These are phyloP conservation scores for Psophocarpus tetragonolobus DNA, from an alignment of 306 rosid species.

Conservation along the genomic window DNA sequence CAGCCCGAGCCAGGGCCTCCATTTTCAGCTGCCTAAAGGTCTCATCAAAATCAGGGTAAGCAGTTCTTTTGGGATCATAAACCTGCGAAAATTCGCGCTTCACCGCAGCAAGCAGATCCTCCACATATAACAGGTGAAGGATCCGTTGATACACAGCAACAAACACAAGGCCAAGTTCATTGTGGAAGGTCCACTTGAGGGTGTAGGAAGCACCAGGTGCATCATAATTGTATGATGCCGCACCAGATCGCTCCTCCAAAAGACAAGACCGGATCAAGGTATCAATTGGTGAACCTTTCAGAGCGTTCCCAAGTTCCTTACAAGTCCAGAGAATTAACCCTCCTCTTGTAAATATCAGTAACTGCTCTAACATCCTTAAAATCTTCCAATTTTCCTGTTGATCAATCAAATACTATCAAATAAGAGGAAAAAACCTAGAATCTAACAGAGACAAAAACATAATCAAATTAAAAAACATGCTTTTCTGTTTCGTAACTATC, in stretches of 20 bases:
- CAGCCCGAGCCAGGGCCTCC: slow-evolving; percentile 81
- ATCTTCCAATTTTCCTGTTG: slow-evolving; percentile 38
- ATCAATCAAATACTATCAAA: not conserved
- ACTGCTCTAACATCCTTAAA: slow-evolving; percentile 76
- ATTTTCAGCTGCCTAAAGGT: slow-evolving; percentile 66
- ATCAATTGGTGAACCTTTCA: slow-evolving; percentile 85
- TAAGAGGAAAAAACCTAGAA: no score
- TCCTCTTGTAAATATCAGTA: slow-evolving; percentile 85
- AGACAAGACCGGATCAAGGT: slow-evolving; percentile 86
- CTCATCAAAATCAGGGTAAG: slow-evolving; percentile 70
- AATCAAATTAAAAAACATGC: no score
- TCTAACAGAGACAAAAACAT: no score
- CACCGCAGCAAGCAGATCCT: slow-evolving; percentile 71
- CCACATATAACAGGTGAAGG: slow-evolving; percentile 78
- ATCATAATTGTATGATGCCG: slow-evolving; percentile 68
- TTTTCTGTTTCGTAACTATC: no score
- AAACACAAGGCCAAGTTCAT: slow-evolving; percentile 79
- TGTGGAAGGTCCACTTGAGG: slow-evolving; percentile 90
- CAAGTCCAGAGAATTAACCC: slow-evolving; percentile 92
- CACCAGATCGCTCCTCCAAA: slow-evolving; percentile 88
- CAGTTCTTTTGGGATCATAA: slow-evolving; percentile 65
- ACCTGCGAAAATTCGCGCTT: slow-evolving; percentile 66
- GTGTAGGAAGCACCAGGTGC: slow-evolving; percentile 84
- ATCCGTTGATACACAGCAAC: slow-evolving; percentile 86
- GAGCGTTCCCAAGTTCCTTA: slow-evolving; percentile 84